Percentiles rank a stretch among this genome's conserved stretches.
These are phyloP conservation scores for Leccinum incarnatum DNA, from an alignment of 768 basidiomycete species.

Conservation along the genomic window DNA sequence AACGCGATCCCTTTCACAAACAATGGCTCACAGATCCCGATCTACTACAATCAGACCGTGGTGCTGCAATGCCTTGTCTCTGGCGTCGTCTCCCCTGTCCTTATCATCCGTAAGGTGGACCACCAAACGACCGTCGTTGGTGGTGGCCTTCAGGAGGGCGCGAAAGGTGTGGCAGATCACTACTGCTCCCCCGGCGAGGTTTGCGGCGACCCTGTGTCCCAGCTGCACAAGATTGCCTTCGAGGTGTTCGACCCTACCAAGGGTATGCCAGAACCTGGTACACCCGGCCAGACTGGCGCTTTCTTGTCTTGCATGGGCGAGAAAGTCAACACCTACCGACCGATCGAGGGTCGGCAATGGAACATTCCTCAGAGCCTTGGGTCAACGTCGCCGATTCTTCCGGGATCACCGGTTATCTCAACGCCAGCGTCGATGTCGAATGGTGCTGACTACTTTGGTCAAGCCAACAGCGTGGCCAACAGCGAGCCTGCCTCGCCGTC, in stretches of 20 bases:
- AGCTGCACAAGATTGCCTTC: slow-evolving; percentile 93
- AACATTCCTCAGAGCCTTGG: slow-evolving; percentile 45
- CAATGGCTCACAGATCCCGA: slow-evolving; percentile 81
- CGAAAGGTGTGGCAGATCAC: slow-evolving; percentile 80
- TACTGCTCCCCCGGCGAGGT: slow-evolving; percentile 83
- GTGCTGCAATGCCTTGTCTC: slow-evolving; percentile 93
- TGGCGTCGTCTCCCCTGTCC: slow-evolving; percentile 88
- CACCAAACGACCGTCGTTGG: slow-evolving; percentile 87
- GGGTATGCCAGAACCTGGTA: slow-evolving; percentile 69
- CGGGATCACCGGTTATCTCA: slow-evolving; percentile 68
- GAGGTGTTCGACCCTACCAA: slow-evolving; percentile 79
- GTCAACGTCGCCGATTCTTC: slow-evolving; percentile 56
- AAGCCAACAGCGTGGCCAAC: slow-evolving; percentile 38
- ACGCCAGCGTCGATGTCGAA: slow-evolving; percentile 53
- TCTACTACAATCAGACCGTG: slow-evolving; percentile 96
- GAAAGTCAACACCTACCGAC: slow-evolving; percentile 88
- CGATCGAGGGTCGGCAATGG: slow-evolving; percentile 82
- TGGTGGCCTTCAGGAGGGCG: slow-evolving; percentile 85
- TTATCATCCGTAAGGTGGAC: slow-evolving; percentile 94
- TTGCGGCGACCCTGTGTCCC: slow-evolving; percentile 91
- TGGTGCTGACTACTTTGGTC: slow-evolving; percentile 65
- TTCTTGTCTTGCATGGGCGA: slow-evolving; percentile 92
- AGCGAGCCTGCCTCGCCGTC: slow-evolving; percentile 71
- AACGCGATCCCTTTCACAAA: slow-evolving; percentile 85
- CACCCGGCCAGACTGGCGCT: slow-evolving; percentile 73